Conservation (phyloP, 306 rosid genomes). For the Quercus suber region DNA sequence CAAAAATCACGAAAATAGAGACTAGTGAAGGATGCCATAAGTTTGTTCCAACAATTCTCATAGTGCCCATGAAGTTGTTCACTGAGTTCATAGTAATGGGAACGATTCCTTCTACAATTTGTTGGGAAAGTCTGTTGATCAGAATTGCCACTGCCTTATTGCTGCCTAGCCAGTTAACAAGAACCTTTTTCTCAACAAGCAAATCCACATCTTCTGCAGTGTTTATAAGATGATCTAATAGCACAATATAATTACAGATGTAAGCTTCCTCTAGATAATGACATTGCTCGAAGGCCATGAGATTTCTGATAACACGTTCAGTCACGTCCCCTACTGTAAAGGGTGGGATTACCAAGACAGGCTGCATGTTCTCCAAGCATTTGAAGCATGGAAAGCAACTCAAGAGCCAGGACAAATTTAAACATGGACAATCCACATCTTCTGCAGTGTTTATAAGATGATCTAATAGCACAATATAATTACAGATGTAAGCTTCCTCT, state of each 20-base stretch:
- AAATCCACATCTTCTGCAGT: neutral
- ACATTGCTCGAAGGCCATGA: neutral
- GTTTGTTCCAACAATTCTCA: constrained; percentile 10
- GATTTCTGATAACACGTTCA: constrained; percentile 15
- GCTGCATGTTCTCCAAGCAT: neutral
- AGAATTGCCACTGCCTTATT: constrained; percentile 11
- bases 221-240: no score
- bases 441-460: no score
- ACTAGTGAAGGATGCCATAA: constrained; percentile 13
- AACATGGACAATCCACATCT: neutral
- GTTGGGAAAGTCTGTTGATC: constrained; percentile 3
- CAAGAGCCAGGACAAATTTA: neutral
- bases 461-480: no score
- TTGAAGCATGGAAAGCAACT: constrained; percentile 1
- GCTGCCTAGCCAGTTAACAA: constrained; percentile 23
- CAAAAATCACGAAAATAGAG: constrained; percentile 33
- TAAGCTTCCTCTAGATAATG: no score
- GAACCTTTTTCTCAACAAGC: constrained; percentile 14
- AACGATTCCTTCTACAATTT: neutral
- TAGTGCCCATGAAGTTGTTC: neutral
- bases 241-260: no score
- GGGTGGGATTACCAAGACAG: neutral
- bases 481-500: no score
- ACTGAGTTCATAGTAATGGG: neutral
- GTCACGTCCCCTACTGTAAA: neutral